Evolutionary conservation across 768 basidiomycete species (phyloP), one percentile per base, ranked within the genome.

Genomic region (Coprinellus micaceus): DNA sequence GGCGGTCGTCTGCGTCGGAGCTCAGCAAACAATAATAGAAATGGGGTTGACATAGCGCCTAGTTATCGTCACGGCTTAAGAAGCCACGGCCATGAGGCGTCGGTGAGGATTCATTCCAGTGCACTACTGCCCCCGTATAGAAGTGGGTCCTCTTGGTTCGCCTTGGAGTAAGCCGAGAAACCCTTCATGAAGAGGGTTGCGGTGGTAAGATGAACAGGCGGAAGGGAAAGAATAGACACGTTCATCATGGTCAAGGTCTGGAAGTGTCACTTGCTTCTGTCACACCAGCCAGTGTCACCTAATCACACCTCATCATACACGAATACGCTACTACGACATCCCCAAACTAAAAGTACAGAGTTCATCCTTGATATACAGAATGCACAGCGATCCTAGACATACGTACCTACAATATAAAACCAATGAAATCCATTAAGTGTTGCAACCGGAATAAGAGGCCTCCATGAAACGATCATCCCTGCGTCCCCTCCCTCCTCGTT

Each of bases 11-110:
- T n/a, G n/a, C n/a, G n/a, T n/a, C 17, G 24, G 21, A 22, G 46
- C 12, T 11, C 25, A 28, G 24, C 17, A n/a, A 22, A 22, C n/a
- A n/a, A n/a, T n/a, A 57, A 49, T 15, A 19, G 19, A 15, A 43
- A 43, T 9, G 17, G 36, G n/a, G 7, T 43, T 15, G 19, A 15
- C 19, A 15, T 43, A 13, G 52, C 30, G 13, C 1, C 22, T 47
- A n/a, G 46, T 12, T n/a, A n/a, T 47, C 26, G 24, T 24, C 26
- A 24, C 12, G 25, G 12, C 11, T 47, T 24, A 28, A 47, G 46
- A 47, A 47, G 46, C 46, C 22, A 21, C 22, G 45, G 11, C 48
- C 48, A 50, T 50, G 48, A 50, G 48, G 48, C 30, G 21, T 33
- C 26, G 24, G 29, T 50, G 48, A 50, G 48, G 48, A 33, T 12